A percentile compares a stretch with the other conserved stretches of the same genome.
Conservation (phyloP, 2,329 filamentous ascomycete genomes). For the Fusarium devonianum region DNA sequence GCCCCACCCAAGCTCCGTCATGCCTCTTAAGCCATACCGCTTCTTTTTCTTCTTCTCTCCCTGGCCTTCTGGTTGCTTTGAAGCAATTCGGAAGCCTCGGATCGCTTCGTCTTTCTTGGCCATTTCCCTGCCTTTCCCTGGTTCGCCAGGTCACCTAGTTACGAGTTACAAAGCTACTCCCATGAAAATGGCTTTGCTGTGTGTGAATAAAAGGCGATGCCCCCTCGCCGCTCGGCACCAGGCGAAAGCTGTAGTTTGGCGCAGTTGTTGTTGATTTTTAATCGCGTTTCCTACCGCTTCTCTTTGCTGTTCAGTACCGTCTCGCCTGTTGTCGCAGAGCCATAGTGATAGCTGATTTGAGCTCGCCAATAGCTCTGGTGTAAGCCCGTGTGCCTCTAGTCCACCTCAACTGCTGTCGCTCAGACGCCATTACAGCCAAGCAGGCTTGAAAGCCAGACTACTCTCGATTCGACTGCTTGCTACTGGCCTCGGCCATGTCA, state of each 20-base stretch:
- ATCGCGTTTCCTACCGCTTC: neutral
- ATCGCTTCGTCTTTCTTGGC: constrained; percentile 8
- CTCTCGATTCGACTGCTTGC: neutral
- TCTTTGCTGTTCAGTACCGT: neutral
- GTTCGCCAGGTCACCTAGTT: constrained; percentile 1
- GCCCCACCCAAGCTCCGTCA: constrained; percentile 16
- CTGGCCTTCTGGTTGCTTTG: constrained; percentile 8
- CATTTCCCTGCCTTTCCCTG: constrained; percentile 7
- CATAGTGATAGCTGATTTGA: constrained; percentile 1
- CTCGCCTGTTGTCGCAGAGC: neutral
- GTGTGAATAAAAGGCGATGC: constrained; percentile 13
- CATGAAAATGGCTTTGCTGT: constrained; percentile 2
- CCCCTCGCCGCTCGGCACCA: constrained; percentile 5
- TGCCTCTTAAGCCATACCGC: too few relatives aligned
- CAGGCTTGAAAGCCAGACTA: neutral
- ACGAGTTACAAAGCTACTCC: neutral
- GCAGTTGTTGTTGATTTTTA: constrained; percentile 19
- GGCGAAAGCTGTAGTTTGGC: constrained; percentile 8
- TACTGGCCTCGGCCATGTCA: constrained; percentile 12
- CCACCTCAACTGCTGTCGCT: too few relatives aligned
- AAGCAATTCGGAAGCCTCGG: constrained; percentile 44
- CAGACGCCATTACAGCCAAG: constrained; percentile 1
- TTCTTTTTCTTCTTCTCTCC: constrained; percentile 4
- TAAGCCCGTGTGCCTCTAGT: too few relatives aligned
- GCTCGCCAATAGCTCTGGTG: too few relatives aligned